These are phyloP conservation scores for Yamadazyma kanchanaburiensis DNA, from an alignment of 1,139 yeast genomes.

Conservation along the genomic window DNA sequence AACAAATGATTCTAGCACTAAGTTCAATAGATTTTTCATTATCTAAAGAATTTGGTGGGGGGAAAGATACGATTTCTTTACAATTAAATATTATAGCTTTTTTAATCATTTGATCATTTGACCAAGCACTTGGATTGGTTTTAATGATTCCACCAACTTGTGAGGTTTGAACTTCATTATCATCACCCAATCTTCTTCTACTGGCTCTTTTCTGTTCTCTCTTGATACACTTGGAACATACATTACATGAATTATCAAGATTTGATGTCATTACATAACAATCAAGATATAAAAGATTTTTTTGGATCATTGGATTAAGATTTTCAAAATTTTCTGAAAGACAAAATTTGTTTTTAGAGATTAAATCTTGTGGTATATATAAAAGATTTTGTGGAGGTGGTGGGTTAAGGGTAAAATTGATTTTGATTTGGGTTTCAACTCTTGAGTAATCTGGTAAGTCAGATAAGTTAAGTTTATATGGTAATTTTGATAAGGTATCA, in stretches of 20 bases:
- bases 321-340: slow-evolving; percentile 44
- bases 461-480: slow-evolving; percentile 54
- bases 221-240: slow-evolving; percentile 83
- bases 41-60: slow-evolving; percentile 52
- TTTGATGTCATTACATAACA: slow-evolving; percentile 62
- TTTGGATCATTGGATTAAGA: slow-evolving; percentile 43
- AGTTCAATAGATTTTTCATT: slow-evolving; percentile 57
- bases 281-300: slow-evolving; percentile 59
- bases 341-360: slow-evolving; percentile 82
- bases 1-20: slow-evolving; percentile 87
- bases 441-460: slow-evolving; percentile 78
- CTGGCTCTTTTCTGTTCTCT: slow-evolving; percentile 93
- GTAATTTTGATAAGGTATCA: slow-evolving; percentile 41
- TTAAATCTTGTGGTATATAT: slow-evolving; percentile 81
- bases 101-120: slow-evolving; percentile 71
- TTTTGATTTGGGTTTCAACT: slow-evolving; percentile 92
- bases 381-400: slow-evolving; percentile 68
- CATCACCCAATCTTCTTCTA: slow-evolving; percentile 74
- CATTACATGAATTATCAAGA: slow-evolving; percentile 58
- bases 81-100: slow-evolving; percentile 89
- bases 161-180: slow-evolving; percentile 15
- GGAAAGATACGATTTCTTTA: slow-evolving; percentile 78
- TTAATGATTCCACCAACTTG: slow-evolving; percentile 23
- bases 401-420: slow-evolving; percentile 64
- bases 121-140: slow-evolving; percentile 56